phyloP scores from a whole-genome alignment of 257 asterid genomes.

The Ligustrum vulgare region DNA sequence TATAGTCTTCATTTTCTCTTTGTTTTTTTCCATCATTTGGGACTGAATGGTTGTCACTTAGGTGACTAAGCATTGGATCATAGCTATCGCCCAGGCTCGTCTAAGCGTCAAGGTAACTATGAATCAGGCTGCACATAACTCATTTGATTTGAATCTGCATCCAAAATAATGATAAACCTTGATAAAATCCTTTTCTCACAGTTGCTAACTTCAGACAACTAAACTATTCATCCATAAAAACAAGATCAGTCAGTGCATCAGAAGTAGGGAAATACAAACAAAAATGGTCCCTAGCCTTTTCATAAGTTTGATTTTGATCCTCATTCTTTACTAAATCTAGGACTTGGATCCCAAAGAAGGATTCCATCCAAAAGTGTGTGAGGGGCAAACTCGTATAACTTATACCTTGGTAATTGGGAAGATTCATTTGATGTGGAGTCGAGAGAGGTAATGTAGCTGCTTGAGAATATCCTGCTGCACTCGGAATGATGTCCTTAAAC shows the following conservation, averaged over 20 bases:
- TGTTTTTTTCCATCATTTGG: background rate
- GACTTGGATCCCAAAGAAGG: background rate
- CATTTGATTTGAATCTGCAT: background rate
- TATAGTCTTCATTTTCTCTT: background rate
- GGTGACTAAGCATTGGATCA: background rate
- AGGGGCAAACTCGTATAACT: background rate
- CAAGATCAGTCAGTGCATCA: background rate
- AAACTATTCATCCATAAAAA: background rate
- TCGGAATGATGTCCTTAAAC: constrained; percentile 32
- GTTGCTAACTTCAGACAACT: background rate
- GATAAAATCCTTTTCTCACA: background rate
- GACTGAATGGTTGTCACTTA: background rate
- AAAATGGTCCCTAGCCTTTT: background rate
- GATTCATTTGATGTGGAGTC: constrained; percentile 33
- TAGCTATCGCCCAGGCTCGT: background rate
- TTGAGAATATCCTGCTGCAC: constrained; percentile 35
- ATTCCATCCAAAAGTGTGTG: too few relatives aligned
- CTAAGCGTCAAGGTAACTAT: background rate
- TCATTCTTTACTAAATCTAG: background rate
- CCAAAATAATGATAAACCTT: background rate
- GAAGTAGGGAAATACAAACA: background rate
- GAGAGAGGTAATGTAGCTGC: constrained; percentile 32
- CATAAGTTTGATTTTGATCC: background rate
- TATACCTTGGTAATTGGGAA: constrained; percentile 49
- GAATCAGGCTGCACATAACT: background rate